Evolutionary conservation across 1,139 yeast genomes (phyloP), one percentile per base, ranked within the genome.

Genomic region (Spathaspora sp.): DNA sequence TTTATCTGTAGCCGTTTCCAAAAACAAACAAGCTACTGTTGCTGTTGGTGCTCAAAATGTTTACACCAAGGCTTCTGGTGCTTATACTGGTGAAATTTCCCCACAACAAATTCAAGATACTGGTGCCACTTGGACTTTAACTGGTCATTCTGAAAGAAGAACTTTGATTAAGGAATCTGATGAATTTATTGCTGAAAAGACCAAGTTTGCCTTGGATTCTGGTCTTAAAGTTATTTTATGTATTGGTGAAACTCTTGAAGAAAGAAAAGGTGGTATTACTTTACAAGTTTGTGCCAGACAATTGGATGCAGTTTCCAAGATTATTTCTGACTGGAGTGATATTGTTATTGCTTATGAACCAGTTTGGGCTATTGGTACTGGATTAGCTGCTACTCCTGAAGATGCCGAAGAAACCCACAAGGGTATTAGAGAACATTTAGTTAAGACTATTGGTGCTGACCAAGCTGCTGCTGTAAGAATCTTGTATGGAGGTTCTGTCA

Each of bases 361-460:
- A 61, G 97, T 93, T 60, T 93, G 99, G 99, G 99, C 99, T 60
- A 93, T 93, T 64, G 99, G 99, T 71, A 91, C 99, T 60, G 99
- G 99, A 65, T 84, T 93, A 66, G 97, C 98, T 65, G 99, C 99
- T 56, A 93, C 99, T 59, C 91, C 99, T 57, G 89, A 88, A 56
- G 98, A 93, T 67, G 98, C 97, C 59, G 96, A 90, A 79, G 89
- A 84, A 58, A 90, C 95, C 65, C 99, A 95, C 80, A 82, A 82
- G 68, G 82, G 80, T 57, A 88, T 95, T 75, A 89, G 99, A 80
- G 81, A 73, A 51, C 91, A 81, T 80, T 81, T 93, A 70, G 76
- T 81, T 57, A 75, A 80, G 65, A 81, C 87, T 72, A 81, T 93
- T 65, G 95, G 95, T 67, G 78, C 72, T 43, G 82, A 82, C 54